A percentile compares a stretch with the other conserved stretches of the same genome.
These are phyloP conservation scores for Parasarocladium wereldwijsianum DNA, from an alignment of 2,329 filamentous ascomycete genomes.

Conservation along the genomic window DNA sequence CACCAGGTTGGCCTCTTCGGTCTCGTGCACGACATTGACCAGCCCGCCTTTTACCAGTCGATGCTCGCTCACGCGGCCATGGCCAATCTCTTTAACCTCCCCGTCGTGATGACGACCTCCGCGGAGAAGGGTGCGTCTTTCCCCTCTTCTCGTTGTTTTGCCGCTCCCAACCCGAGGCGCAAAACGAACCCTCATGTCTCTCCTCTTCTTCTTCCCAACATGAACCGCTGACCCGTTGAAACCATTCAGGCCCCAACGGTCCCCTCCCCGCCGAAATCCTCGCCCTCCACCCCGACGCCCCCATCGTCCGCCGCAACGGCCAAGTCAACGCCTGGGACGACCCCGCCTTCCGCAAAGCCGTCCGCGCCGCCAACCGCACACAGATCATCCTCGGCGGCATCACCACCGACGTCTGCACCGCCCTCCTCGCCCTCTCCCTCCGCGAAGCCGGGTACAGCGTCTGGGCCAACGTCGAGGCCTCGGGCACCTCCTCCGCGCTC, in stretches of 20 bases:
- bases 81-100: conserved; percentile 51
- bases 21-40: conserved; percentile 48
- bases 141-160: too few species aligned
- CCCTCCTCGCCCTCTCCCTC: conserved; percentile 60
- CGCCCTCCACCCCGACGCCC: conserved; percentile 50
- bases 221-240: neutral
- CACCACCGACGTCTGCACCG: conserved; percentile 60
- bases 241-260: conserved; percentile 49
- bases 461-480: conserved; percentile 58
- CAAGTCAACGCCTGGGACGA: conserved; percentile 73
- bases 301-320: conserved; percentile 52
- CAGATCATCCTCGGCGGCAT: conserved; percentile 63
- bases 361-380: conserved; percentile 48
- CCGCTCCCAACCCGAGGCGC: too few species aligned
- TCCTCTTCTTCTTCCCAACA: too few species aligned
- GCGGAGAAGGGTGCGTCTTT: conserved; percentile 33
- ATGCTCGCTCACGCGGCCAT: conserved; percentile 54
- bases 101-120: conserved; percentile 56
- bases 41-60: conserved; percentile 49
- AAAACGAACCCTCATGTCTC: too few species aligned
- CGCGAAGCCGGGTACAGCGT: conserved; percentile 58
- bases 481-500: conserved; percentile 47
- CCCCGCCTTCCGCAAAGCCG: conserved; percentile 47
- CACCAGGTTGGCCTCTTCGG: conserved; percentile 22
- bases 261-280: conserved; percentile 54